Evolutionary conservation across 1,139 yeast genomes (phyloP), one percentile per base, ranked within the genome.

Genomic region (Taphrina wiesneri): DNA sequence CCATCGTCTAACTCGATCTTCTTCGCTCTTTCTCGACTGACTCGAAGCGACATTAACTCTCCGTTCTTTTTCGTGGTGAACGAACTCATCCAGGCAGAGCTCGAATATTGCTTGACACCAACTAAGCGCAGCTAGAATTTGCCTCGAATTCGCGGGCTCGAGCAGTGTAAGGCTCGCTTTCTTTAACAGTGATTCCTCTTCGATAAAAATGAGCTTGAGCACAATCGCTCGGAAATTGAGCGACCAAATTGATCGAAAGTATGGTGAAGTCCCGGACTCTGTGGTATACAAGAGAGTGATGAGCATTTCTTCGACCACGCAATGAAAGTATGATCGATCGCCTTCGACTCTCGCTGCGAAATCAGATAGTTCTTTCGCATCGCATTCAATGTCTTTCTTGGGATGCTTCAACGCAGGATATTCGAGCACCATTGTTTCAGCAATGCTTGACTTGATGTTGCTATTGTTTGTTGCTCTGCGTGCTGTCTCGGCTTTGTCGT

Each of bases 61-160:
- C 19, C 53, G 30, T 11, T 21, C 47, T 30, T 69, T 68, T 26
- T 52, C 39, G n/a, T 25, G 28, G n/a, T 60, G 66, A n/a, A 70
- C 57, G 46, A 60, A 67, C 28, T 70, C 70, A 53, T 71, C 71
- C 25, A 71, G 45, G 15, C 57, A 66, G 15, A 71, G 59, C 41
- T 71, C 72, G 26, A 68, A 67, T 15, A 68, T 32, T 1, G 72
- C 66, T 43, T 71, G 70, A 19, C 9, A 15, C 19, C 39, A 53
- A 4, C 6, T 21, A 23, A 6, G n/a, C 30, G 39, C 65, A 19
- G 56, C 32, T 15, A 25, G 1, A 34, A n/a, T 11, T 21, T 43
- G n/a, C 23, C 34, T 21, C 13, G 32, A 7, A 9, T 26, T 25
- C 30, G 25, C 6, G 15, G 13, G 30, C 11, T 21, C n/a, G 36